Evolutionary conservation across 2,329 filamentous ascomycete species (phyloP).

Genomic region (Botrytis squamosa): DNA sequence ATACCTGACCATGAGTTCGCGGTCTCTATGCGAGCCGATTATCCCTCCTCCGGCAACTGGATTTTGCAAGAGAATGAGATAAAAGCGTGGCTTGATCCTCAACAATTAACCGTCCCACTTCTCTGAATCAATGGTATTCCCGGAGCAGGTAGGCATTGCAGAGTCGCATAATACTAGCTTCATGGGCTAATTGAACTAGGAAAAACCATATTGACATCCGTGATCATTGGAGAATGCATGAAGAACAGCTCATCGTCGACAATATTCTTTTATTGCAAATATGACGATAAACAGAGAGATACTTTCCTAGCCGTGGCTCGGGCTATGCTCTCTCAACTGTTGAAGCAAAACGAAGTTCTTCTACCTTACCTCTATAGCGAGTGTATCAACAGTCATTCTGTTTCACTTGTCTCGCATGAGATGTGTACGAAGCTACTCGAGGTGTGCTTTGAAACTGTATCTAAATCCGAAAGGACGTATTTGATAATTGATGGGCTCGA

Average conservation of each 20-base stretch:
- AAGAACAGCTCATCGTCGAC: constrained; percentile 25
- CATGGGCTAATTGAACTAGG: constrained; percentile 31
- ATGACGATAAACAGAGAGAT: constrained; percentile 37
- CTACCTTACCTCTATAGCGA: constrained; percentile 40
- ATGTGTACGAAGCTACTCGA: constrained; percentile 33
- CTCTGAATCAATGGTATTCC: constrained; percentile 44
- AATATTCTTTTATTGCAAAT: constrained; percentile 44
- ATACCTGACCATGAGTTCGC: background rate
- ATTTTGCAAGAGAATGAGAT: constrained; percentile 34
- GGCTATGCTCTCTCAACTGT: constrained; percentile 40
- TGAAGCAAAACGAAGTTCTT: constrained; percentile 36
- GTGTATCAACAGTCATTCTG: constrained; percentile 15
- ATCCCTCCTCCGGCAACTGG: constrained; percentile 36
- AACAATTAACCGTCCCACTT: constrained; percentile 29
- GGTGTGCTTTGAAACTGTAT: constrained; percentile 31
- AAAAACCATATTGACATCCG: constrained; percentile 44
- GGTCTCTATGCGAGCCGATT: background rate
- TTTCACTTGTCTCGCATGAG: background rate
- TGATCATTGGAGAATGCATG: constrained; percentile 40
- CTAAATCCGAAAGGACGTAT: constrained; percentile 29
- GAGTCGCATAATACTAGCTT: background rate
- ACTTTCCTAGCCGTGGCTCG: constrained; percentile 39
- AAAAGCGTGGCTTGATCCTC: constrained; percentile 24
- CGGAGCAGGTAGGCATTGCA: constrained; percentile 41
- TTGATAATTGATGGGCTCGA: constrained; percentile 47